Evolutionary conservation across 441 rosid genomes (phyloP), one percentile per base, ranked within the genome.

Genomic region (Euphorbia celastroides): DNA sequence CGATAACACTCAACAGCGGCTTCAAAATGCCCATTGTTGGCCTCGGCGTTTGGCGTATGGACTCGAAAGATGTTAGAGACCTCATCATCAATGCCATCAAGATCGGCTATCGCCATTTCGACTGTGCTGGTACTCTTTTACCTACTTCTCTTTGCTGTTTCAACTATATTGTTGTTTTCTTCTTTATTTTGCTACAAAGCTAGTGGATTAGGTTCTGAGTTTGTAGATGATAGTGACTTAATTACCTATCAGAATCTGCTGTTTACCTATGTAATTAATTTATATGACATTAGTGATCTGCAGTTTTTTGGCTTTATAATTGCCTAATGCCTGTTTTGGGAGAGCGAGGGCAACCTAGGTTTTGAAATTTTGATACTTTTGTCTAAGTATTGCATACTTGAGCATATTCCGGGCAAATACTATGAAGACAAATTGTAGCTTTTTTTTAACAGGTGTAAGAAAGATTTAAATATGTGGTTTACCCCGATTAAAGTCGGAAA

Each of bases 81-180:
- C 96, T 93, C 64, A 78, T 90, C 76, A 30, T 81, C 64, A 82
- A 81, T 63, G 75, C 98, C 72, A 75, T 93, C 84, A 83, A 88
- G 81, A 72, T 90, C 64, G 98, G 98, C 28, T 93, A 93, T 69
- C 94, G 94, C 80, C 96, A 93, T 78, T 80, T 93, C 69, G 98
- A 93, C 73, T 93, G 98, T 75, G 97, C 98, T 56, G 94, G 95
- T 88, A 75, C 22, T 48, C 54, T 48, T 48, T n/a, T 10, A 17
- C 54, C 12, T 36, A 2, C n/a, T n/a, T n/a, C n/a, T n/a, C n/a
- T n/a, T n/a, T 36, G 7, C 42, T 36, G 42, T 36, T 36, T 36
- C 12, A 13, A 36, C 12, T 36, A 13, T 6, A 34, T 50, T 50
- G 23, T 50, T 19, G 6, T 50, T 20, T 19, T 4, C 19, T 60